Evolutionary conservation across 2,329 filamentous ascomycete genomes (phyloP).

Genomic region (Talaromyces sp.): DNA sequence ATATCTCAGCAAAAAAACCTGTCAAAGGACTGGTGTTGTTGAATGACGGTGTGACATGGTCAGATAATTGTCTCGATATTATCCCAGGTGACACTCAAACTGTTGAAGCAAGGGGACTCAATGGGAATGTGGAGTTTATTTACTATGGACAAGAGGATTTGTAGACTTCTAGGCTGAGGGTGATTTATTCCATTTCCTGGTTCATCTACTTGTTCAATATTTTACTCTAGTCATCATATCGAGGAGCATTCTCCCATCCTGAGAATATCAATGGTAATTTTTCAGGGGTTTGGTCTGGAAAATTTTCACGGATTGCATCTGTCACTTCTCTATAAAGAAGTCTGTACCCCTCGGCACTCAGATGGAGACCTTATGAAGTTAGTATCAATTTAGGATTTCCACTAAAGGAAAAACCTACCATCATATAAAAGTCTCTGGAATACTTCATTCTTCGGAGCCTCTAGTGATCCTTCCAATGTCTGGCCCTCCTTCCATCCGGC

Average conservation of each 20-base stretch:
- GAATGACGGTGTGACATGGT: not conserved
- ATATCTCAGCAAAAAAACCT: not conserved
- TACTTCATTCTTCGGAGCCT: not conserved
- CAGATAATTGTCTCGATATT: conserved; percentile 4
- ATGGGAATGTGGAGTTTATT: not conserved
- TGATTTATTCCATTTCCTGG: not conserved
- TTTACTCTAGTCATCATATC: not conserved
- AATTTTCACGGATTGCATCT: not conserved
- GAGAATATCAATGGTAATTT: not conserved
- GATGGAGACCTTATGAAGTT: not conserved
- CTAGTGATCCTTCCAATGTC: conserved; percentile 47
- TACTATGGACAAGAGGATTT: not conserved
- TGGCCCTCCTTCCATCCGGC: conserved; percentile 49
- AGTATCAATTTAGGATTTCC: not conserved
- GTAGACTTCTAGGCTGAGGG: not conserved
- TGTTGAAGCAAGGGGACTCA: not conserved
- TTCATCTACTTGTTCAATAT: not conserved
- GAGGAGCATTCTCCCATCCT: not conserved
- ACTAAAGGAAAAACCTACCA: not conserved
- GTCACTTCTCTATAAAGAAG: not conserved
- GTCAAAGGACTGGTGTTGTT: conserved; percentile 4
- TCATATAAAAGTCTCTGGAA: not conserved
- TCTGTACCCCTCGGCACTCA: not conserved
- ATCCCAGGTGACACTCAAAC: not conserved
- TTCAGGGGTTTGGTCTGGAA: not conserved